These are phyloP conservation scores for Colletotrichum sp. DNA, from an alignment of 2,329 filamentous ascomycete genomes.

Conservation along the genomic window DNA sequence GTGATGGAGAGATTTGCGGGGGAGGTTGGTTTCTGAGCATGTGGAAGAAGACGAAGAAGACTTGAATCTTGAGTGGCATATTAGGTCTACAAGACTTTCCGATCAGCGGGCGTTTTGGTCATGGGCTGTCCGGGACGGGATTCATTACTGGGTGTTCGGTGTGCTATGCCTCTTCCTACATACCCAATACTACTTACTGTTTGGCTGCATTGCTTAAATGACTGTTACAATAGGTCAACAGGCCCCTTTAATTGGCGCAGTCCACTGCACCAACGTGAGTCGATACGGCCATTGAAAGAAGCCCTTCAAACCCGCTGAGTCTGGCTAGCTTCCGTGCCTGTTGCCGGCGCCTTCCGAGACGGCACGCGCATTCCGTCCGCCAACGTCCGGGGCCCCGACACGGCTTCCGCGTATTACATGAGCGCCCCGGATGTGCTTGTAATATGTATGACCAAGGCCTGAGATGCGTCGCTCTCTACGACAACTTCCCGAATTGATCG, in stretches of 20 bases:
- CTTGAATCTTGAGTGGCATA: fast-evolving
- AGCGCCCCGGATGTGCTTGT: not conserved
- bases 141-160: not conserved
- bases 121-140: not conserved
- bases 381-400: not conserved
- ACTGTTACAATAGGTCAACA: not conserved
- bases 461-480: not conserved
- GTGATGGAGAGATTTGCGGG: not conserved
- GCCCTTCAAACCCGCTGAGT: not conserved
- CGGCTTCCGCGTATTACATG: not conserved
- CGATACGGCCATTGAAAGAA: not conserved
- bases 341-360: not conserved
- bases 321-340: not conserved
- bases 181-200: not conserved
- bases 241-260: not conserved
- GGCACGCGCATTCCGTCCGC: not conserved
- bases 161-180: not conserved
- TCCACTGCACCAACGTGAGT: not conserved
- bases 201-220: not conserved
- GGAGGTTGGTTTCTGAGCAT: not conserved
- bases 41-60: not conserved
- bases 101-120: not conserved
- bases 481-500: not conserved
- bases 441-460: not conserved
- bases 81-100: not conserved